Conservation (phyloP, 2,329 filamentous ascomycete genomes). For the Blastomyces silverae region DNA sequence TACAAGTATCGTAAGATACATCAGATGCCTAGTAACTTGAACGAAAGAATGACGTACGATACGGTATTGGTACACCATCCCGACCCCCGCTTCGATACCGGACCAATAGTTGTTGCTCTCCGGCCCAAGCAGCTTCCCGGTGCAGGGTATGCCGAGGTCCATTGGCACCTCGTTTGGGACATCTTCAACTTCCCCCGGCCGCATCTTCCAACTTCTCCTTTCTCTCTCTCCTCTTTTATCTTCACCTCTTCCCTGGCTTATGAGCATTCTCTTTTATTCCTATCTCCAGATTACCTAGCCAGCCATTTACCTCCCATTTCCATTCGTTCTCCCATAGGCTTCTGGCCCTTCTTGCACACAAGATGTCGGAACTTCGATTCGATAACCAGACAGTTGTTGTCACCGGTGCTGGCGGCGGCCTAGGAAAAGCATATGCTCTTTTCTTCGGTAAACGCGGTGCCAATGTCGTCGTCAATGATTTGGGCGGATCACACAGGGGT, state of each 20-base stretch:
- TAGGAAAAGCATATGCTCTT: conserved; percentile 73
- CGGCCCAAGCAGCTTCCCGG: background rate
- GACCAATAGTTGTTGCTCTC: conserved; percentile 6
- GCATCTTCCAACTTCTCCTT: background rate
- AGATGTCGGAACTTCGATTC: conserved; percentile 68
- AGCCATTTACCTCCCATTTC: conserved; percentile 12
- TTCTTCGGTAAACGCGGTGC: conserved; percentile 92
- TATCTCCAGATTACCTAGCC: background rate
- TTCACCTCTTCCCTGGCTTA: conserved; percentile 1
- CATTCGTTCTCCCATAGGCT: conserved; percentile 17
- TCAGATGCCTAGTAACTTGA: background rate
- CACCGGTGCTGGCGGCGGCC: conserved; percentile 74
- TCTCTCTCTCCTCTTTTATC: background rate
- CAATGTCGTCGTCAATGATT: conserved; percentile 93
- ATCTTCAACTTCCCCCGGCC: background rate
- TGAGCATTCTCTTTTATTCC: background rate
- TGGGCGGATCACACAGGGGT: conserved; percentile 87
- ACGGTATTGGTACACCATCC: background rate
- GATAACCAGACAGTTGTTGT: conserved; percentile 86
- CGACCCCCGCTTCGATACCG: background rate
- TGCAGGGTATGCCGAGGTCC: background rate
- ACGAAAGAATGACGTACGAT: background rate
- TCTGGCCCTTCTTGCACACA: conserved; percentile 18
- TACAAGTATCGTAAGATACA: background rate
- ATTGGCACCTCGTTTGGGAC: background rate